Evolutionary conservation across 495 filamentous ascomycete genomes (phyloP), one percentile per base, ranked within the genome.

Genomic region (Oidiodendron maius): DNA sequence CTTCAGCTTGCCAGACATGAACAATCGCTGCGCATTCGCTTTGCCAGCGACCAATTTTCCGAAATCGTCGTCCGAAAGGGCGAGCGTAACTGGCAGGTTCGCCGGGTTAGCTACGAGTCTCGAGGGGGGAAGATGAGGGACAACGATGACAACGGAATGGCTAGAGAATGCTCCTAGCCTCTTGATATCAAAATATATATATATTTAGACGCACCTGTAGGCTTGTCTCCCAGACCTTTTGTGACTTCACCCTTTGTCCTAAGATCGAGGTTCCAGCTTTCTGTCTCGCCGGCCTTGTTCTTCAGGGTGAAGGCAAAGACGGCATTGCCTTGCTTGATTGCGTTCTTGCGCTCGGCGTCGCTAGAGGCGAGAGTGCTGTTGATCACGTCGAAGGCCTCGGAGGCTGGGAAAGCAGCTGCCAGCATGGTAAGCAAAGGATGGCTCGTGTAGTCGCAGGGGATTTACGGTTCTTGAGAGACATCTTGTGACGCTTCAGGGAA

Each of bases 1-100:
- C 84, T 96, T 98, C 61, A 98, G 75, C 76, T 95, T 95, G 61
- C 93, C 93, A 6, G 77, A 77, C 90, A 98, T 96, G 73, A 97
- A 98, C 48, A 98, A 68, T 59, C 82, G 82, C 78, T 97, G 93
- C 44, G 93, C 90, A 55, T 96, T 91, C 61, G 85, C 89, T 76
- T 95, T 90, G 58, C 94, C 93, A 41, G 77, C 63, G 41, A 95
- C 82, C 47, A 98, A 78, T 61, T 79, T 79, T 22, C 68, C 75
- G 57, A 98, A 98, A 62, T 98, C 90, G 38, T 76, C 78, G 51
- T 98, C 93, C 43, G 85, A 86, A 48, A 97, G 81, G 4, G 72
- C 64, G 22, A 98, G 79, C 13, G 87, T 93, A 30, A 96, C 93
- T 94, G 53, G 40, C 25, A 40, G 16, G 20, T n/a, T n/a, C 8